phyloP scores from a whole-genome alignment of 1,284 basidiomycete genomes.

The Kwoniella shivajii region DNA sequence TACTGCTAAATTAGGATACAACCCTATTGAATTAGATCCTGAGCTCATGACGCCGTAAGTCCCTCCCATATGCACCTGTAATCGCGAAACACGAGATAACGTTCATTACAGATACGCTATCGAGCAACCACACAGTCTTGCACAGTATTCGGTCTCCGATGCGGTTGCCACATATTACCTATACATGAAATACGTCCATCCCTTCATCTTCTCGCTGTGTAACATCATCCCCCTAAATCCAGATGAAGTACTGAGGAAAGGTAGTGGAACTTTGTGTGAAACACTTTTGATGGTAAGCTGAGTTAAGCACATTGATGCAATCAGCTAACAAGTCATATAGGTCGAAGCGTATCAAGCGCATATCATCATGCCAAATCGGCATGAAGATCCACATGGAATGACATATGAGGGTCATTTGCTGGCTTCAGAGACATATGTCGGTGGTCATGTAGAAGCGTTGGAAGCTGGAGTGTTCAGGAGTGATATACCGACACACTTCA shows the following conservation, averaged over 20 bases:
- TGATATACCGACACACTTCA: constrained; percentile 95
- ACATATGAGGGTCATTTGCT: constrained; percentile 96
- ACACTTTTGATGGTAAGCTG: constrained; percentile 89
- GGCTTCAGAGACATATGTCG: constrained; percentile 97
- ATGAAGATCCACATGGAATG: constrained; percentile 88
- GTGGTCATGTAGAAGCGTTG: constrained; percentile 97
- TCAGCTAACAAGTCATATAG: constrained; percentile 55
- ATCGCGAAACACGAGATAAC: constrained; percentile 1
- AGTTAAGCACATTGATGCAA: neutral
- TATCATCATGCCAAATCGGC: constrained; percentile 98
- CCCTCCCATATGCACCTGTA: neutral
- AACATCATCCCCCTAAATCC: constrained; percentile 98
- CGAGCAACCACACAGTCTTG: constrained; percentile 92
- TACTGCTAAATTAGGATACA: constrained; percentile 93
- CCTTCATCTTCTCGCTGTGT: constrained; percentile 98
- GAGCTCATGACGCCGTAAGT: constrained; percentile 98
- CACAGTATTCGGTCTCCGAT: constrained; percentile 99
- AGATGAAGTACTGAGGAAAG: constrained; percentile 95
- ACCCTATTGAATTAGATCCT: constrained; percentile 96
- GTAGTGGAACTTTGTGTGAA: constrained; percentile 94
- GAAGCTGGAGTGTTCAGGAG: constrained; percentile 98
- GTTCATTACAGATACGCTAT: constrained; percentile 74
- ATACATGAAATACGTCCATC: constrained; percentile 99
- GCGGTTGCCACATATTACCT: constrained; percentile 99
- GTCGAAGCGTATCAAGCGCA: constrained; percentile 90